Evolutionary conservation across 768 basidiomycete species (phyloP).

Genomic region (Tricholoma hemisulphureum): DNA sequence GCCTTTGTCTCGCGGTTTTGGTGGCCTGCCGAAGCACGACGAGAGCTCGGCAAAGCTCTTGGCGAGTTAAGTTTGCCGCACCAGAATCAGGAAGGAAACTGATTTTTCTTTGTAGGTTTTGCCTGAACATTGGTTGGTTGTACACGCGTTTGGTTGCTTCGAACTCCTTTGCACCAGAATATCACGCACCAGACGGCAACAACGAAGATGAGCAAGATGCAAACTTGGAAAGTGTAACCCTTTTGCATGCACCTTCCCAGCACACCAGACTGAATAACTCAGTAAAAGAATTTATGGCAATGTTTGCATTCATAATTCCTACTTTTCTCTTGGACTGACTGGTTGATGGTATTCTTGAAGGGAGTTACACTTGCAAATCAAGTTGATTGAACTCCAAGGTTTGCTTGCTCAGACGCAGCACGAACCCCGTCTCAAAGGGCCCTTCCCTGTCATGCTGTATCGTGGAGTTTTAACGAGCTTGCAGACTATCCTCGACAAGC

Average conservation of each 20-base stretch:
- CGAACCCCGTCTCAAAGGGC: conserved; percentile 94
- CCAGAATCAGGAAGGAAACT: not conserved
- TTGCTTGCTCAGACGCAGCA: conserved; percentile 87
- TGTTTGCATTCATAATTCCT: conserved; percentile 47
- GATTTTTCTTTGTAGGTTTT: conserved; percentile 57
- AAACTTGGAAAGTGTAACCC: conserved; percentile 20
- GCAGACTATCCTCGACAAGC: conserved; percentile 80
- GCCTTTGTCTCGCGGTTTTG: conserved; percentile 83
- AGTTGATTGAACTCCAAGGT: conserved; percentile 80
- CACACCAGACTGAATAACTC: conserved; percentile 56
- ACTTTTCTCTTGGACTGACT: not conserved
- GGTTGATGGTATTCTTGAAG: conserved; percentile 36
- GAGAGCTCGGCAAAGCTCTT: conserved; percentile 80
- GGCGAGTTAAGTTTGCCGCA: conserved; percentile 61
- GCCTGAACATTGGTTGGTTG: conserved; percentile 90
- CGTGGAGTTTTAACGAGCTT: conserved; percentile 78
- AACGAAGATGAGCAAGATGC: conserved; percentile 22
- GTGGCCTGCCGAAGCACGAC: conserved; percentile 94
- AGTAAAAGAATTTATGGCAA: conserved; percentile 87
- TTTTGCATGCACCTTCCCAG: conserved; percentile 33
- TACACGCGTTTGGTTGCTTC: conserved; percentile 89
- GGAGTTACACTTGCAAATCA: conserved; percentile 94
- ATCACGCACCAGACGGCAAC: conserved; percentile 23
- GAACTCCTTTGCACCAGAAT: conserved; percentile 70
- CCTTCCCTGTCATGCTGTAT: conserved; percentile 86